These are phyloP conservation scores for Calamus simplicifolius DNA, from an alignment of 176 grass and related monocot genomes.

Conservation along the genomic window DNA sequence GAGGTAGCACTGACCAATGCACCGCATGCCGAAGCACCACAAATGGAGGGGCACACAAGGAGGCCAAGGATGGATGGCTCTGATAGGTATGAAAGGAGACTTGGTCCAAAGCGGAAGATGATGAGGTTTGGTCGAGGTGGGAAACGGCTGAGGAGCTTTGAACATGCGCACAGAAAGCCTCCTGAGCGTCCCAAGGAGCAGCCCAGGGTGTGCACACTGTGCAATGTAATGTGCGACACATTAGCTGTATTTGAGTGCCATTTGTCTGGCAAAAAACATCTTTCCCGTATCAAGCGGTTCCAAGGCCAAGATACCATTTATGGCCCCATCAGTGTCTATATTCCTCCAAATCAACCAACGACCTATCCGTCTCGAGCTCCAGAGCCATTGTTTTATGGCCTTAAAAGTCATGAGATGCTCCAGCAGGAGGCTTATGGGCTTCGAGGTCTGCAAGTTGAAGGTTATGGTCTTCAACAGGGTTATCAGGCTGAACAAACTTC, in stretches of 20 bases:
- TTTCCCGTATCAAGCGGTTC: conserved; percentile 30
- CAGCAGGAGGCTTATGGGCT: conserved; percentile 5
- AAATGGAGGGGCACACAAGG: not conserved
- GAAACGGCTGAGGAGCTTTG: conserved; percentile 24
- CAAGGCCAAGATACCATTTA: conserved; percentile 28
- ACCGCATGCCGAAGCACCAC: not conserved
- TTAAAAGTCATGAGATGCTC: conserved; percentile 30
- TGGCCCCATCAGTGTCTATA: conserved; percentile 29
- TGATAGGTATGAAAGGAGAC: conserved; percentile 12
- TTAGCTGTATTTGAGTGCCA: conserved; percentile 46
- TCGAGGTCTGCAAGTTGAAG: not conserved
- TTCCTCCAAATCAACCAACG: conserved; percentile 38
- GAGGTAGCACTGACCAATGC: not conserved
- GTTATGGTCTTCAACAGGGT: not conserved
- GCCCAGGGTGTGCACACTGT: conserved; percentile 42
- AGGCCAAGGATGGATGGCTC: conserved; percentile 19
- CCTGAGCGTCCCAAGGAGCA: conserved; percentile 23
- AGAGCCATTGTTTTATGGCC: conserved; percentile 40
- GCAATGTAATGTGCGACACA: conserved; percentile 44
- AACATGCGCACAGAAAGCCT: conserved; percentile 9
- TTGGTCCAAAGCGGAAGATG: conserved; percentile 20
- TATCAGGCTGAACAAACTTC: not conserved
- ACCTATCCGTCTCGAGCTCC: conserved; percentile 9
- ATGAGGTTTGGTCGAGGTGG: conserved; percentile 9
- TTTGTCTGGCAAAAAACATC: conserved; percentile 44